These are phyloP conservation scores for Tricholoma furcatifolium DNA, from an alignment of 768 basidiomycete genomes.

Conservation along the genomic window DNA sequence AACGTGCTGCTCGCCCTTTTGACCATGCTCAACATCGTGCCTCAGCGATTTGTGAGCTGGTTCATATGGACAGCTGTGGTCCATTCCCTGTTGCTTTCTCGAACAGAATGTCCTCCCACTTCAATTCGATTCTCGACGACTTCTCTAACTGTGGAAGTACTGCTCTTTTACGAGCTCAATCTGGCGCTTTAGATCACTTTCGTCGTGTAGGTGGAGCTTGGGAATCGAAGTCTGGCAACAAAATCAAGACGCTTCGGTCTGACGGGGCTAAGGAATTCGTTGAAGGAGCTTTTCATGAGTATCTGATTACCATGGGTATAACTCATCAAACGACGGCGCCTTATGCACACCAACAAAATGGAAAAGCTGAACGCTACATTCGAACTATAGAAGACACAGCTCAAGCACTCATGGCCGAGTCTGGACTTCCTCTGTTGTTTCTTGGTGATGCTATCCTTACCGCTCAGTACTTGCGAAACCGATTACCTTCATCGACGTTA, in stretches of 20 bases:
- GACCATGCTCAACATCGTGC: no score
- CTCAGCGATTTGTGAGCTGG: neutral
- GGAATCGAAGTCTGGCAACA: neutral
- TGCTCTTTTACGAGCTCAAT: no score
- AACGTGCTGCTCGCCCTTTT: no score
- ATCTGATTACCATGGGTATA: neutral
- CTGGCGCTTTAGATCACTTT: neutral
- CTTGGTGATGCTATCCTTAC: conserved; percentile 24
- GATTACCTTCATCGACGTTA: neutral
- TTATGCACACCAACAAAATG: no score
- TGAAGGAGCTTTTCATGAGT: no score
- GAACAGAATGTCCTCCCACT: neutral
- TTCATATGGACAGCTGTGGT: neutral
- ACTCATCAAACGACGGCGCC: neutral
- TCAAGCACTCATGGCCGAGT: conserved; percentile 23
- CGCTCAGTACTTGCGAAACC: no score
- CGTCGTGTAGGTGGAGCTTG: neutral
- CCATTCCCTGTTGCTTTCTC: neutral
- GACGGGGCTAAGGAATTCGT: no score
- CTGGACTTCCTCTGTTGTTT: conserved; percentile 20
- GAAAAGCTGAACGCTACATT: no score
- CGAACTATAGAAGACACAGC: no score
- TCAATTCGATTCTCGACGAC: no score
- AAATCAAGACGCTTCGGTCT: neutral
- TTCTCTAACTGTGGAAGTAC: no score